Evolutionary conservation across 2,329 filamentous ascomycete genomes (phyloP).

Genomic region (Cytospora leucostoma): DNA sequence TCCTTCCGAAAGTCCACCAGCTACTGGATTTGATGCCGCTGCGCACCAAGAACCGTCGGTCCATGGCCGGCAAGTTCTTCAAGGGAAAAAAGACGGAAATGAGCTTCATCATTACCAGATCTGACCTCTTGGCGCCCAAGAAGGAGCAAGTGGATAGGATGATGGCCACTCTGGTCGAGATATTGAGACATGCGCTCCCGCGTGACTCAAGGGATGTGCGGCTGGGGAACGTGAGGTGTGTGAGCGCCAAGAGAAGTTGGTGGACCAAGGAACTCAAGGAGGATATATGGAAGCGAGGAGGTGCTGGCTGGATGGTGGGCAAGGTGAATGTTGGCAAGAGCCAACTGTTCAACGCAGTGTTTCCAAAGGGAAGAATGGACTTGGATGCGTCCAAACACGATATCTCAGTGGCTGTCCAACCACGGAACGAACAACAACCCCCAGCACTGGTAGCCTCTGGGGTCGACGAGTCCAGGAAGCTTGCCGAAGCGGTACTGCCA

Average conservation of each 20-base stretch:
- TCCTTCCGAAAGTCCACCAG: conserved; percentile 74
- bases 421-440: conserved; percentile 33
- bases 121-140: conserved; percentile 80
- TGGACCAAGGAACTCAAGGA: conserved; percentile 88
- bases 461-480: conserved; percentile 32
- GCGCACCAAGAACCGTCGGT: conserved; percentile 78
- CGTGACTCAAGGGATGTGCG: conserved; percentile 67
- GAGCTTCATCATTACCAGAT: conserved; percentile 87
- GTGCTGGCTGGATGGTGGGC: conserved; percentile 94
- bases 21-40: conserved; percentile 72
- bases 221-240: conserved; percentile 83
- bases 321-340: conserved; percentile 98
- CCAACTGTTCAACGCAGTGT: conserved; percentile 82
- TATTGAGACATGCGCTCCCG: conserved; percentile 76
- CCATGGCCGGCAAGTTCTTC: conserved; percentile 65
- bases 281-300: conserved; percentile 79
- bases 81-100: conserved; percentile 72
- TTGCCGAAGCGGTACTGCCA: conserved; percentile 10
- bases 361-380: conserved; percentile 70
- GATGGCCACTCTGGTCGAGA: conserved; percentile 80
- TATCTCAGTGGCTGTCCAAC: conserved; percentile 37
- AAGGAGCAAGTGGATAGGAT: conserved; percentile 82
- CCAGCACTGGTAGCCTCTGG: not conserved
- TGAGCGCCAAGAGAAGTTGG: conserved; percentile 85
- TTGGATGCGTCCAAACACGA: conserved; percentile 40